phyloP scores from a whole-genome alignment of 768 basidiomycete species.

The Suillus tomentosus region DNA sequence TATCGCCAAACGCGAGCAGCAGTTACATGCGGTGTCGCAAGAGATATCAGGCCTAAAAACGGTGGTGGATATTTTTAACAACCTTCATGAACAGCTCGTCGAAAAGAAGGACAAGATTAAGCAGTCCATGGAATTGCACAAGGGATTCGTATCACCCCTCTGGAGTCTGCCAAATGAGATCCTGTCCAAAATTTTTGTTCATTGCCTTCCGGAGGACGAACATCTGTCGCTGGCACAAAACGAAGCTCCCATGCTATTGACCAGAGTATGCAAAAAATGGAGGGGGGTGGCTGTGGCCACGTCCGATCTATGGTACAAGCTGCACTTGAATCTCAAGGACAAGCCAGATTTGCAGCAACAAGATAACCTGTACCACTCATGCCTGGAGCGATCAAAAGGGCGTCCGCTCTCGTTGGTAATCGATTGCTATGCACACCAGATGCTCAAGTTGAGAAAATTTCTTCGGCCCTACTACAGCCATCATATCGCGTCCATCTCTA shows the following conservation, averaged over 20 bases:
- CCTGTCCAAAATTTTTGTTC: background rate
- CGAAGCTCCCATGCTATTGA: background rate
- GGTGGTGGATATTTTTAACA: background rate
- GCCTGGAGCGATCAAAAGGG: background rate
- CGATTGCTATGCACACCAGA: background rate
- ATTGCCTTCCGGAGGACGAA: background rate
- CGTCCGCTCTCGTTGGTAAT: background rate
- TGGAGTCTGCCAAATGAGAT: background rate
- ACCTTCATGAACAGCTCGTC: background rate
- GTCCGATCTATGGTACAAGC: background rate
- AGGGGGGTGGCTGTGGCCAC: background rate
- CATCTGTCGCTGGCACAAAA: background rate
- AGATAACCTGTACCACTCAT: background rate
- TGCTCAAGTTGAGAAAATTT: background rate
- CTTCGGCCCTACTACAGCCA: background rate
- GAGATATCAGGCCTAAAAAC: background rate
- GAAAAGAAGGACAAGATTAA: background rate
- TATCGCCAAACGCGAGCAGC: background rate
- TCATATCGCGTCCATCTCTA: background rate
- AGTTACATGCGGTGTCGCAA: background rate
- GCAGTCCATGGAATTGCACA: background rate
- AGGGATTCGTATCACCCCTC: background rate
- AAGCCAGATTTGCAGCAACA: background rate
- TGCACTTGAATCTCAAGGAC: background rate
- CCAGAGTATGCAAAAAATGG: background rate